These are phyloP conservation scores for Nymphaea colorata DNA, from an alignment of 164 flowering plant species.

Conservation along the genomic window DNA sequence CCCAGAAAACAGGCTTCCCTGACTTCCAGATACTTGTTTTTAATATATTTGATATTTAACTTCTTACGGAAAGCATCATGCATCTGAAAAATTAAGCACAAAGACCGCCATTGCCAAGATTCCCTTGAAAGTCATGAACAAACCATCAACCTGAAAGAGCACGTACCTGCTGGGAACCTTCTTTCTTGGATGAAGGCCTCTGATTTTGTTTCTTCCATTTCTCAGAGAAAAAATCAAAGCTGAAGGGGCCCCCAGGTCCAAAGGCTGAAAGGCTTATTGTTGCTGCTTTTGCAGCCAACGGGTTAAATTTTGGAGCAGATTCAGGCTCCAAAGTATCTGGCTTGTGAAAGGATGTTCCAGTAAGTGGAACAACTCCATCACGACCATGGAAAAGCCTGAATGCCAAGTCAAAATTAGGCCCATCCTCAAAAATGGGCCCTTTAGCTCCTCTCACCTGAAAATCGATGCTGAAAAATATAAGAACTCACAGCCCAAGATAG, in stretches of 20 bases:
- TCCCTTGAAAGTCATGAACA: not conserved
- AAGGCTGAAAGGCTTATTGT: slow-evolving; percentile 86
- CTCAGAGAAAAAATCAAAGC: slow-evolving; percentile 59
- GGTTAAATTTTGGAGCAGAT: slow-evolving; percentile 54
- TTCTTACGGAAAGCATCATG: no score
- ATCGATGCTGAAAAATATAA: not conserved
- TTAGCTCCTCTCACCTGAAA: slow-evolving; percentile 45
- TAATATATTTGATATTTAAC: no score
- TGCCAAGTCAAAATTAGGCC: slow-evolving; percentile 86
- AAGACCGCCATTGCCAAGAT: no score
- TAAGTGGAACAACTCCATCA: slow-evolving; percentile 95
- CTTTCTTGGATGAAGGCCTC: slow-evolving; percentile 43
- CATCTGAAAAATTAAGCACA: no score
- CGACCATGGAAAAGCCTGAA: slow-evolving; percentile 91
- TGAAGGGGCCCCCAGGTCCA: slow-evolving; percentile 82
- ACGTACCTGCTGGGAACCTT: slow-evolving; percentile 51
- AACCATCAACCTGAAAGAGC: not conserved
- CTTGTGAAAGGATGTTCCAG: slow-evolving; percentile 33
- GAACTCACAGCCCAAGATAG: not conserved
- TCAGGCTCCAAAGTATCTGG: slow-evolving; percentile 26
- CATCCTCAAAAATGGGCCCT: slow-evolving; percentile 97
- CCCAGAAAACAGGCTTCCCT: no score
- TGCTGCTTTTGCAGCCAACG: slow-evolving; percentile 95
- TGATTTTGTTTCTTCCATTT: slow-evolving; percentile 57
- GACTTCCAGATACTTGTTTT: no score